A percentile compares a stretch with the other conserved stretches of the same genome.
These are phyloP conservation scores for Hemileia vastatrix DNA, from an alignment of 1,284 basidiomycete genomes.

Conservation along the genomic window DNA sequence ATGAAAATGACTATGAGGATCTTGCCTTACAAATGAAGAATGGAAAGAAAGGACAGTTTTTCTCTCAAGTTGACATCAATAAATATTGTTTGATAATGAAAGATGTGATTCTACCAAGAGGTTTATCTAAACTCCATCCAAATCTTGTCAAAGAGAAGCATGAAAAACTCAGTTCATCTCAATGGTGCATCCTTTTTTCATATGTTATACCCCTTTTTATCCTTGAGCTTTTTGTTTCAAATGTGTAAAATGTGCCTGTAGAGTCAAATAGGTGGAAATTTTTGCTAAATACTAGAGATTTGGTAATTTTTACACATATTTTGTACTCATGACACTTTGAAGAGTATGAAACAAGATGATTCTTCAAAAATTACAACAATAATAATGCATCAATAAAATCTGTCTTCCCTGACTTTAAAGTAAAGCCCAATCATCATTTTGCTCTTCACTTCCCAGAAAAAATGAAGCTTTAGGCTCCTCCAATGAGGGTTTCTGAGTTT, in stretches of 20 bases:
- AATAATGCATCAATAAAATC: too few species aligned
- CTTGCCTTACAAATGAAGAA: background rate
- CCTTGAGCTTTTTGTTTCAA: background rate
- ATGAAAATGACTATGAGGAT: too few species aligned
- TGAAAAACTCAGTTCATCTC: background rate
- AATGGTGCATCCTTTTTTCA: constrained; percentile 3
- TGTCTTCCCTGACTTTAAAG: too few species aligned
- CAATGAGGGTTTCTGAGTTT: too few species aligned
- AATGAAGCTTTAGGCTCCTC: too few species aligned
- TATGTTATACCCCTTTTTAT: constrained; percentile 5
- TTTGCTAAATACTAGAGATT: constrained; percentile 5
- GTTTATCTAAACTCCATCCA: background rate
- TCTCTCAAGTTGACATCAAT: background rate
- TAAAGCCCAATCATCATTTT: too few species aligned
- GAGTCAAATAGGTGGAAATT: constrained; percentile 1
- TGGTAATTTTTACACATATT: too few species aligned
- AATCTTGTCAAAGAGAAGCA: constrained; percentile 2
- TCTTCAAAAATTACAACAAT: too few species aligned
- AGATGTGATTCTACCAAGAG: background rate
- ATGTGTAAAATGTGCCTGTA: background rate
- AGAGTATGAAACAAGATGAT: too few species aligned
- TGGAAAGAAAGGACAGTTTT: background rate
- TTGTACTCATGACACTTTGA: too few species aligned
- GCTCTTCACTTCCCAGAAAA: too few species aligned
- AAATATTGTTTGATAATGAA: background rate